Evolutionary conservation across 352 stramenopile genomes (phyloP).

Genomic region (Phytophthora brassicae): DNA sequence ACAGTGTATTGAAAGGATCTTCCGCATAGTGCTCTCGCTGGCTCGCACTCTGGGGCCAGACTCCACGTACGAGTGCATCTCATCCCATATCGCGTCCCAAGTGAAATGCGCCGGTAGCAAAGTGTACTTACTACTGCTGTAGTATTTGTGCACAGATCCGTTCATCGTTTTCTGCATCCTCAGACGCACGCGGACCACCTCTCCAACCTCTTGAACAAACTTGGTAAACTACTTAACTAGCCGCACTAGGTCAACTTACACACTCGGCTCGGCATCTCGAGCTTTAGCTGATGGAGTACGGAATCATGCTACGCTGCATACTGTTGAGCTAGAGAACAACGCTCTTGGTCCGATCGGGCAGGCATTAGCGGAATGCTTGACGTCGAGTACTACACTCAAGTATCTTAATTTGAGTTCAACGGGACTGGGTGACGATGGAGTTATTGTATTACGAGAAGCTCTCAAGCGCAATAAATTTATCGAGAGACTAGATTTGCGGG

Average conservation of each 20-base stretch:
- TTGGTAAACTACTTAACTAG: slow-evolving; percentile 10
- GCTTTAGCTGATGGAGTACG: slow-evolving; percentile 62
- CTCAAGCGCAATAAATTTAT: slow-evolving; percentile 52
- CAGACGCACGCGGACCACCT: slow-evolving; percentile 10
- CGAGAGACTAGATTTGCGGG: slow-evolving; percentile 62
- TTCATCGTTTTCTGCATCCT: slow-evolving; percentile 2
- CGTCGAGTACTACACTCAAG: slow-evolving; percentile 57
- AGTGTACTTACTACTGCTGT: no score
- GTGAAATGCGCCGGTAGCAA: no score
- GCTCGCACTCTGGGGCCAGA: no score
- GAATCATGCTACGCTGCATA: slow-evolving; percentile 65
- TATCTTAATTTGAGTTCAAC: slow-evolving; percentile 83
- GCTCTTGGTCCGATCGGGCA: slow-evolving; percentile 40
- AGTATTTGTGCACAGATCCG: background rate
- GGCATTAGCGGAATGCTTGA: slow-evolving; percentile 61
- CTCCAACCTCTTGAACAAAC: slow-evolving; percentile 1
- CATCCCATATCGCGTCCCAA: no score
- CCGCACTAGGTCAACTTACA: slow-evolving; percentile 30
- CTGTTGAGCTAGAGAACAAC: slow-evolving; percentile 76
- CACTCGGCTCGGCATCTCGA: slow-evolving; percentile 47
- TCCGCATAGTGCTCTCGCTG: no score
- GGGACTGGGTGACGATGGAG: slow-evolving; percentile 61
- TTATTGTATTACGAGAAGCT: slow-evolving; percentile 42
- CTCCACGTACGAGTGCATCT: no score
- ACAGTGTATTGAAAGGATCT: no score